phyloP scores from a whole-genome alignment of 768 basidiomycete genomes.

The Psilocybe cubensis region DNA sequence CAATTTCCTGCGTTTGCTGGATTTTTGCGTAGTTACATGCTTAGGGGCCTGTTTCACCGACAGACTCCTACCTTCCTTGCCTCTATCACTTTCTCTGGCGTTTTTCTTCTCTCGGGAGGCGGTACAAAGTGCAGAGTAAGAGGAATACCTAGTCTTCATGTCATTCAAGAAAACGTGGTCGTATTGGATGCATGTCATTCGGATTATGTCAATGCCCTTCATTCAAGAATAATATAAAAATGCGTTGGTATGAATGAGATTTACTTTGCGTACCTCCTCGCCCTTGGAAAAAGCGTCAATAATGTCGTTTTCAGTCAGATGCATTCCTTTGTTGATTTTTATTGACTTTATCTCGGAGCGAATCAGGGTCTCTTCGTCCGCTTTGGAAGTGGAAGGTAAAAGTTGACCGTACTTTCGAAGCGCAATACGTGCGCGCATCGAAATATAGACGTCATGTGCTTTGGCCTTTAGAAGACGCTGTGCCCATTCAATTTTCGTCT shows the following conservation, averaged over 20 bases:
- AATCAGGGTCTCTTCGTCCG: constrained; percentile 5
- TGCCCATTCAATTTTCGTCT: constrained; percentile 24
- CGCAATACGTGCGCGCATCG: constrained; percentile 30
- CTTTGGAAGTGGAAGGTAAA: constrained; percentile 13
- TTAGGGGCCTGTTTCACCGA: too few relatives aligned
- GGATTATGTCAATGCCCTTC: constrained; percentile 33
- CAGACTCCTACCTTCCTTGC: too few relatives aligned
- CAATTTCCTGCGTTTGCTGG: too few relatives aligned
- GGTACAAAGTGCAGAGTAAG: not conserved
- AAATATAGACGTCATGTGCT: constrained; percentile 20
- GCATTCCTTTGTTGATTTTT: constrained; percentile 6
- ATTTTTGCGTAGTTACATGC: too few relatives aligned
- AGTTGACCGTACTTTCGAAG: constrained; percentile 19
- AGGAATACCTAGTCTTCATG: constrained; percentile 14
- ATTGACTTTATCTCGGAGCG: constrained; percentile 17
- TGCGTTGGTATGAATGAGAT: not conserved
- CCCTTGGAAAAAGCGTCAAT: constrained; percentile 28
- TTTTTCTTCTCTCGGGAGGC: constrained; percentile 1
- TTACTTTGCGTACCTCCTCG: constrained; percentile 26
- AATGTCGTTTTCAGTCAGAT: constrained; percentile 12
- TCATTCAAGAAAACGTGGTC: constrained; percentile 33
- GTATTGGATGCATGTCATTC: constrained; percentile 33
- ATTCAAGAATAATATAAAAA: not conserved
- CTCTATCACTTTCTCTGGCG: too few relatives aligned
- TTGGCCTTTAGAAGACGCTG: constrained; percentile 9